These are phyloP conservation scores for Sisymbrium altissimum DNA, from an alignment of 345 rosid genomes.

Conservation along the genomic window DNA sequence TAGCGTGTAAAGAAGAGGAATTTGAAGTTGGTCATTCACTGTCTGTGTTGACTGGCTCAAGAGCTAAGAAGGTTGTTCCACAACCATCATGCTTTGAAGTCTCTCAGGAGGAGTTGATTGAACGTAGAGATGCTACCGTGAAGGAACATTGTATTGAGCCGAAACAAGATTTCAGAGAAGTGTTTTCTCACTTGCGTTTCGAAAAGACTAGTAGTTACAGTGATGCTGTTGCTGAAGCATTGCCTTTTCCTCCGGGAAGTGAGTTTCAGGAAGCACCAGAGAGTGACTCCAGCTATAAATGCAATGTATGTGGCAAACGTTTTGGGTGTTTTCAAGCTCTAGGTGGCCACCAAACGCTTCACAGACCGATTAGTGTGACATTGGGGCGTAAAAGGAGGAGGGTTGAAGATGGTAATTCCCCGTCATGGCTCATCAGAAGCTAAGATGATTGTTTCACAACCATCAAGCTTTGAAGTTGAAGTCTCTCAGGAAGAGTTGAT, in stretches of 20 bases:
- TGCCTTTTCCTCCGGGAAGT: neutral
- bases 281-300: neutral
- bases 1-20: neutral
- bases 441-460: neutral
- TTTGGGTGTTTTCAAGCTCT: conserved; percentile 14
- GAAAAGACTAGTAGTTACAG: neutral
- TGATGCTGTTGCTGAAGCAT: conserved; percentile 1
- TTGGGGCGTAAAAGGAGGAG: neutral
- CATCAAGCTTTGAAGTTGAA: neutral
- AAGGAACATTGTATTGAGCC: neutral
- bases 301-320: neutral
- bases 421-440: neutral
- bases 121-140: neutral
- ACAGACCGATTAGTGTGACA: neutral
- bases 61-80: conserved; percentile 11
- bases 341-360: conserved; percentile 12
- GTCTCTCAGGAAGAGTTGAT: neutral
- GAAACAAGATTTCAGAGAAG: neutral
- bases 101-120: neutral
- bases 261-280: neutral
- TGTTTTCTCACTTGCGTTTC: neutral
- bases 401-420: neutral
- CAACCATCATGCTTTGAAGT: neutral
- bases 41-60: neutral
- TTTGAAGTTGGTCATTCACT: neutral